These are phyloP conservation scores for Dacryopinax spathularia DNA, from an alignment of 768 basidiomycete genomes.

Conservation along the genomic window DNA sequence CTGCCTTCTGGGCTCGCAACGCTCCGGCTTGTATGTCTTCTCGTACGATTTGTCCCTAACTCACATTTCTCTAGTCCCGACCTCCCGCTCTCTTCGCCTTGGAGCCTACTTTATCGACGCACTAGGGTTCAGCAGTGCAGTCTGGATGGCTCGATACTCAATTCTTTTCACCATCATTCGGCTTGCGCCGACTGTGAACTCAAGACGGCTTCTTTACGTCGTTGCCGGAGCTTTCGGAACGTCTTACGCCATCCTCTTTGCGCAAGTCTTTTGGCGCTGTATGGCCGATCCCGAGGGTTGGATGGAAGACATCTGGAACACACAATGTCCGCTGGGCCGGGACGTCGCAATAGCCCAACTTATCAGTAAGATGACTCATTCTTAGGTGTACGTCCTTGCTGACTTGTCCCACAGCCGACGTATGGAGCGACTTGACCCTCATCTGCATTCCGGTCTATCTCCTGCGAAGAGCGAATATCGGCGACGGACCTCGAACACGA, in stretches of 20 bases:
- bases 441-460: constrained; percentile 34
- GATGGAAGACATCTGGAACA: constrained; percentile 23
- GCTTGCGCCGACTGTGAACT: constrained; percentile 30
- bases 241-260: constrained; percentile 28
- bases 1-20: not conserved
- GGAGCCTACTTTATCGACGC: not conserved
- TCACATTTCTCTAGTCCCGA: not conserved
- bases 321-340: constrained; percentile 33
- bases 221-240: constrained; percentile 19
- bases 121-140: not conserved
- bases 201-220: constrained; percentile 9
- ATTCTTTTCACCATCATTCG: constrained; percentile 43
- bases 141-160: constrained; percentile 29
- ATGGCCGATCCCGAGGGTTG: constrained; percentile 25
- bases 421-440: constrained; percentile 34
- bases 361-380: constrained; percentile 28
- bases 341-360: constrained; percentile 41
- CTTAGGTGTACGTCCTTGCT: not conserved
- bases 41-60: not conserved
- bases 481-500: constrained; percentile 28
- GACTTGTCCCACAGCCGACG: constrained; percentile 28
- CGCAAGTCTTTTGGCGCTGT: constrained; percentile 36
- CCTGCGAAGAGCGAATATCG: constrained; percentile 31
- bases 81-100: not conserved
- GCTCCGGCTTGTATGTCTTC: not conserved